These are phyloP conservation scores for Sordariomycetes sp. DNA, from an alignment of 2,329 filamentous ascomycete species.

Conservation along the genomic window DNA sequence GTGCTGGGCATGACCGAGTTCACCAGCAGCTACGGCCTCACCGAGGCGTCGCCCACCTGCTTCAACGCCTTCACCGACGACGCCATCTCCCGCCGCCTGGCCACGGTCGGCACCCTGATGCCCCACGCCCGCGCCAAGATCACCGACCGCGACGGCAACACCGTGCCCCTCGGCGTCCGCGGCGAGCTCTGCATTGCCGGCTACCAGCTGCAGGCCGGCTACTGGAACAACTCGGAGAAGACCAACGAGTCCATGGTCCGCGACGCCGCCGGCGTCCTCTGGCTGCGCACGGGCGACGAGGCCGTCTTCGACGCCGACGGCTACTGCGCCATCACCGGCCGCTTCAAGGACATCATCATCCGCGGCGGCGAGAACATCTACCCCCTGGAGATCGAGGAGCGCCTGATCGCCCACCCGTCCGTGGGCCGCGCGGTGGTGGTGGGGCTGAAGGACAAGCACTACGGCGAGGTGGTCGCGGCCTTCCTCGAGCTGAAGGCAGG, in stretches of 20 bases:
- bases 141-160: conserved; percentile 53
- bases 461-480: conserved; percentile 62
- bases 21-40: conserved; percentile 60
- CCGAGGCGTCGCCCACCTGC: conserved; percentile 69
- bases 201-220: conserved; percentile 61
- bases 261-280: conserved; percentile 43
- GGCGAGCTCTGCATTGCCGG: conserved; percentile 72
- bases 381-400: conserved; percentile 65
- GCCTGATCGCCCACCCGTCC: conserved; percentile 52
- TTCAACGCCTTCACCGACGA: conserved; percentile 74
- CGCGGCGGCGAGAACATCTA: conserved; percentile 66
- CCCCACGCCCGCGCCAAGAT: conserved; percentile 72
- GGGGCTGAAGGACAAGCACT: conserved; percentile 58
- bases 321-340: conserved; percentile 62
- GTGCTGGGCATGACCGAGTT: conserved; percentile 69
- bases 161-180: conserved; percentile 55
- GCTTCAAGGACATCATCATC: conserved; percentile 75
- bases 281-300: conserved; percentile 60
- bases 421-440: conserved; percentile 58
- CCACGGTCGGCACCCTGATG: conserved; percentile 66
- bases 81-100: conserved; percentile 52
- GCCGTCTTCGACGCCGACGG: conserved; percentile 57
- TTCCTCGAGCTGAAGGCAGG: conserved; percentile 36
- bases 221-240: conserved; percentile 63
- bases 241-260: conserved; percentile 50